Evolutionary conservation across 192 early-diverging fungal species (phyloP), one percentile per base, ranked within the genome.

Genomic region (Ambispora gerdemannii): DNA sequence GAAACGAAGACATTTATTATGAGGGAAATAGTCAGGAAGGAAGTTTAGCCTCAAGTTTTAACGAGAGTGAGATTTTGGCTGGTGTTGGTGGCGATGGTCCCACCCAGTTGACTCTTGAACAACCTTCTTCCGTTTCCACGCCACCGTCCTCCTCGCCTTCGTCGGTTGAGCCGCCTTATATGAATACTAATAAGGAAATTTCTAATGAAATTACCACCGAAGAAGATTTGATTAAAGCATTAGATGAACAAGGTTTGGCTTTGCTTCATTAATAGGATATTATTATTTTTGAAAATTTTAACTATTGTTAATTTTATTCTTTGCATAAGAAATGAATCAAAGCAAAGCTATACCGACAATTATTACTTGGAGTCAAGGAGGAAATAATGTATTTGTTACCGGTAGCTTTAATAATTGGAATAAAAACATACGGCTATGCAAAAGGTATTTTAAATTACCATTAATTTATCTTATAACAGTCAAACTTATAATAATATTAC

Each of bases 351-450:
- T 95, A 35, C 95, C 96, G 0, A 92, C 95, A 13, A 93, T 98
- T 64, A 89, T 98, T 19, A 88, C 86, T 35, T 98, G 95, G 91
- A 82, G 84, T 55, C 88, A 90, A 63, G 89, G 90, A 20, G 95
- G 93, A 22, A 79, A 87, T 22, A 86, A 81, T 63, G 96, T 98
- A 7, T 94, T 92, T 76, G 84, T 98, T 10, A 96, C 96, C 0
- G 96, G 96, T 27, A 95, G 92, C 36, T 98, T 98, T 73, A 97
- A 97, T 76, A 92, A 93, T 64, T 98, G 96, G 96, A 92, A 90
- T 74, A 88, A 93, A 73, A 96, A 97, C 80, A 88, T 98, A 33
- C 83, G 86, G 71, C 72, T 98, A 69, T 76, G 79, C 50, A 84
- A 86, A 55, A 86, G 84, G 84, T 83, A 76, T 27, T 7, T 20